Percentiles rank a stretch among this genome's conserved stretches.
Evolutionary conservation across 768 basidiomycete species (phyloP).

Genomic region (Coprinellus micaceus): DNA sequence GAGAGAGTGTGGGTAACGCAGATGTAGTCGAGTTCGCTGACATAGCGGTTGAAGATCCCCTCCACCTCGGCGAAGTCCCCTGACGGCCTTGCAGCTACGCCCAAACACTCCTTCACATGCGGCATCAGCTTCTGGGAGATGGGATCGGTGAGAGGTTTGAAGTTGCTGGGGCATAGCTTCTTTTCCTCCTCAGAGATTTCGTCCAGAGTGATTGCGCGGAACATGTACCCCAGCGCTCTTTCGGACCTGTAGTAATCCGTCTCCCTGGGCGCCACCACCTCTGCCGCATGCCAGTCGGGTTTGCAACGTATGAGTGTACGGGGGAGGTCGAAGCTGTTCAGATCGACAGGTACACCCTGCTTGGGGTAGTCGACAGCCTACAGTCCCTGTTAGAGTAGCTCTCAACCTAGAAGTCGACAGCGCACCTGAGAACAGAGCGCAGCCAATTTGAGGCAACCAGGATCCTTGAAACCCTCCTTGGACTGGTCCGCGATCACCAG

Average conservation of each 20-base stretch:
- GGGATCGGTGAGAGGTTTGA: slow-evolving; percentile 30
- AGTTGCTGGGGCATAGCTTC: slow-evolving; percentile 10
- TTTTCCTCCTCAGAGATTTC: slow-evolving; percentile 27
- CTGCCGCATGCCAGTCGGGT: slow-evolving; percentile 75
- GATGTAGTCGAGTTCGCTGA: slow-evolving; percentile 67
- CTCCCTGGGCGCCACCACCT: slow-evolving; percentile 47
- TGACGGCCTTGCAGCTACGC: slow-evolving; percentile 13
- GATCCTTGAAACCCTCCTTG: slow-evolving; percentile 56
- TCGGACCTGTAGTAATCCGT: slow-evolving; percentile 70
- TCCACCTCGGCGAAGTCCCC: slow-evolving; percentile 25
- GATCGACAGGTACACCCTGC: slow-evolving; percentile 63
- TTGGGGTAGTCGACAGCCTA: slow-evolving; percentile 81
- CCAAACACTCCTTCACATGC: slow-evolving; percentile 28
- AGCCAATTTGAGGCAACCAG: slow-evolving; percentile 55
- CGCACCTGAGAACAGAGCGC: slow-evolving; percentile 52
- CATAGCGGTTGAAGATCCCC: slow-evolving; percentile 48
- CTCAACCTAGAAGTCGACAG: neutral
- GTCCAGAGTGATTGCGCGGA: slow-evolving; percentile 53
- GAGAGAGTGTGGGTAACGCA: slow-evolving; percentile 65
- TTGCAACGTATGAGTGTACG: slow-evolving; percentile 57
- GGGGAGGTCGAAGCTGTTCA: slow-evolving; percentile 45
- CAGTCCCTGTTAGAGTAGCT: slow-evolving; percentile 13
- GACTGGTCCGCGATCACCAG: slow-evolving; percentile 55
- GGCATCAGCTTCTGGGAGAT: slow-evolving; percentile 33
- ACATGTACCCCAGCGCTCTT: slow-evolving; percentile 70